Conservation (phyloP, 2,329 filamentous ascomycete genomes). For the Nannizzia gypsea region DNA sequence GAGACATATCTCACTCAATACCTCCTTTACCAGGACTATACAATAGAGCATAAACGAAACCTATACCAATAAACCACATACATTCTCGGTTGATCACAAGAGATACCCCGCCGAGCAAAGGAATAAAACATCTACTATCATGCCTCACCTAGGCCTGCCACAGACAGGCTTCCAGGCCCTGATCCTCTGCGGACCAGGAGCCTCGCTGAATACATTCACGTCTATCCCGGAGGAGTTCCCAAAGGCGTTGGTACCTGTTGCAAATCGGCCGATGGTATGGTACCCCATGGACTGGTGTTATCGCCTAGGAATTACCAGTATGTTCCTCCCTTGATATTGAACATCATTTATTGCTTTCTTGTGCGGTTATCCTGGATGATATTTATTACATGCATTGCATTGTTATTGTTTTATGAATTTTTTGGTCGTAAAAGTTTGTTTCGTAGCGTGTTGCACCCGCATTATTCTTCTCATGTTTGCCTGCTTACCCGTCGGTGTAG, state of each 20-base stretch:
- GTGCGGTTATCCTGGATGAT: not conserved
- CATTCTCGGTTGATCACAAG: not conserved
- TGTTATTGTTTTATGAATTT: slow-evolving; percentile 5
- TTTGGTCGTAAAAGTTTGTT: not conserved
- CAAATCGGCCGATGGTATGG: slow-evolving; percentile 41
- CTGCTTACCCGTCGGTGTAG: slow-evolving; percentile 17
- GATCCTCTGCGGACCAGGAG: slow-evolving; percentile 38
- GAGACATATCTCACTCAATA: not conserved
- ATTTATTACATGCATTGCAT: not conserved
- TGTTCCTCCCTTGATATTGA: slow-evolving; percentile 12
- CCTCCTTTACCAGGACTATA: not conserved
- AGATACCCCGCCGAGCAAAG: slow-evolving; percentile 8
- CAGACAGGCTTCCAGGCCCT: slow-evolving; percentile 37
- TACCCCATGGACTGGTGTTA: slow-evolving; percentile 40
- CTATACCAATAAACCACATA: not conserved
- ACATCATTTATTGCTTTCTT: not conserved
- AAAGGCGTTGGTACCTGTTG: slow-evolving; percentile 39
- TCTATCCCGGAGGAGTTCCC: slow-evolving; percentile 38
- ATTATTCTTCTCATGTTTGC: slow-evolving; percentile 1
- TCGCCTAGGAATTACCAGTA: slow-evolving; percentile 38
- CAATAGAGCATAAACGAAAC: not conserved
- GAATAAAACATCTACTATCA: not conserved
- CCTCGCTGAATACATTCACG: slow-evolving; percentile 41
- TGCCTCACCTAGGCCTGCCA: slow-evolving; percentile 5
- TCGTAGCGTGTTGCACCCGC: not conserved